Percentiles rank a stretch among this genome's conserved stretches.
phyloP scores from a whole-genome alignment of 345 rosid species.

The Corchorus olitorius region DNA sequence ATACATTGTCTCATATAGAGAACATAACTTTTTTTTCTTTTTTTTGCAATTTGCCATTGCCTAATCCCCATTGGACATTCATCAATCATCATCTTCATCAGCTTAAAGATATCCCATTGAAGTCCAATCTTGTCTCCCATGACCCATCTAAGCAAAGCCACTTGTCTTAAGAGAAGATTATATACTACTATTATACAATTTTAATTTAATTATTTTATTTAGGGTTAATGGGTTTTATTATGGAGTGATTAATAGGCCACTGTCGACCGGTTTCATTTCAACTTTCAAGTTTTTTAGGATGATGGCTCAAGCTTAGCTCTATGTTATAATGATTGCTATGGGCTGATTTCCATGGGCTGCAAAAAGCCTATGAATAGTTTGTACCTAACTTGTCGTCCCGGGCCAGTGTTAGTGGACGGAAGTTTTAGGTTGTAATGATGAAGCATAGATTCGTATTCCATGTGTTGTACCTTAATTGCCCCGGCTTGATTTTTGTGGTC shows the following conservation, averaged over 20 bases:
- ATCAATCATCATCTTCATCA: background rate
- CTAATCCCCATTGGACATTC: background rate
- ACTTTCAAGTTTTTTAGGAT: too few species aligned
- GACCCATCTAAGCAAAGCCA: background rate
- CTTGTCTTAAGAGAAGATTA: background rate
- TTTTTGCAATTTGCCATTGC: too few species aligned
- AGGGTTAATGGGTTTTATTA: too few species aligned
- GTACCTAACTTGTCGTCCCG: background rate
- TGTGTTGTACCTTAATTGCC: too few species aligned
- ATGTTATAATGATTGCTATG: background rate
- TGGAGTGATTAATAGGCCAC: background rate
- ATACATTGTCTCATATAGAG: background rate
- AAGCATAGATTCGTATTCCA: background rate
- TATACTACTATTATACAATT: too few species aligned
- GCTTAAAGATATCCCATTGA: background rate
- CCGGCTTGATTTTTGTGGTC: too few species aligned
- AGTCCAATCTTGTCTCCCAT: background rate
- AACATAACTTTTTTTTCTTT: background rate
- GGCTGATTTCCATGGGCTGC: slow-evolving; percentile 6
- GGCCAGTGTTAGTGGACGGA: background rate
- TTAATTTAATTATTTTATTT: too few species aligned
- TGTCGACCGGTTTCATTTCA: too few species aligned
- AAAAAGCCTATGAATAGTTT: background rate
- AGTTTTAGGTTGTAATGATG: too few species aligned
- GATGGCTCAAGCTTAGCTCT: background rate